A percentile compares a stretch with the other conserved stretches of the same genome.
Conservation (phyloP, 148 eudicot species). For the Cornus controversa region DNA sequence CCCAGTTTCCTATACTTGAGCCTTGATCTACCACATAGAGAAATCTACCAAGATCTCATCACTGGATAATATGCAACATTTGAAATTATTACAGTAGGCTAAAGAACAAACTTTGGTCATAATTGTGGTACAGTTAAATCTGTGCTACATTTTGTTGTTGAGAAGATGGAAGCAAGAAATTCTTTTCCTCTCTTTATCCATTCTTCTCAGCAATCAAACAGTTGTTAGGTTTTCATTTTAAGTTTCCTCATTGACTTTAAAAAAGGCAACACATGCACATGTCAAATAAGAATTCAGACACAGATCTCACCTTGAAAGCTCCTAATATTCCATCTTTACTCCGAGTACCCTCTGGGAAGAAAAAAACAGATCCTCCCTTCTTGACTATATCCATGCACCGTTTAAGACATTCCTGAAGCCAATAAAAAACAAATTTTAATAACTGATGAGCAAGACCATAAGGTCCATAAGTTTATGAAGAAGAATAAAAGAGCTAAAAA, state of each 20-base stretch:
- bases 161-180: not conserved
- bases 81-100: too few species aligned
- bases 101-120: too few species aligned
- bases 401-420: constrained; percentile 72
- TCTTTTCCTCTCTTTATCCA: not conserved
- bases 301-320: constrained; percentile 71
- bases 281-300: not conserved
- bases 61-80: too few species aligned
- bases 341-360: constrained; percentile 97
- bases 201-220: not conserved
- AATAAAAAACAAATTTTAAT: not conserved
- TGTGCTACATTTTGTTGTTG: not conserved
- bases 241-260: not conserved
- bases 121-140: not conserved
- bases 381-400: constrained; percentile 79
- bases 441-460: not conserved
- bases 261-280: not conserved
- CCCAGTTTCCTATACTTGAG: too few species aligned
- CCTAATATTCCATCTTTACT: constrained; percentile 87
- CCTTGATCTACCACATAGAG: not conserved
- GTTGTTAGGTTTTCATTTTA: not conserved
- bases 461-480: too few species aligned
- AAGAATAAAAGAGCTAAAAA: too few species aligned
- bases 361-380: constrained; percentile 86
- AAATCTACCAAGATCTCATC: too few species aligned